Conservation (phyloP, 495 filamentous ascomycete species). For the Aspergillus campestris region DNA sequence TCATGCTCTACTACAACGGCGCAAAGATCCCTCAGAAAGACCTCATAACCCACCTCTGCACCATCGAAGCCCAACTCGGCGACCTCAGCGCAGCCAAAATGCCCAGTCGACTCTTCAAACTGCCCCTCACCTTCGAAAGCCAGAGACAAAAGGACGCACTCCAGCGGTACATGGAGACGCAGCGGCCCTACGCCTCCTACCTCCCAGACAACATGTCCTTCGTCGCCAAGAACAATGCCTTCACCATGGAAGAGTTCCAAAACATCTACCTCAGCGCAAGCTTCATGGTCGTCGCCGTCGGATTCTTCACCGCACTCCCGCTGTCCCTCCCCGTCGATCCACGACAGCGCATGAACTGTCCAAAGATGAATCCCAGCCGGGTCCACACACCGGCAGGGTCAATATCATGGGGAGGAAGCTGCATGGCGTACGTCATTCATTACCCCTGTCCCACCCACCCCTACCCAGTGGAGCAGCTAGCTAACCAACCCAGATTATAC, state of each 20-base stretch:
- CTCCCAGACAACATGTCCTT: constrained; percentile 50
- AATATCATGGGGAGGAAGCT: constrained; percentile 45
- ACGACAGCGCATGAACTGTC: constrained; percentile 40
- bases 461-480: too few relatives aligned
- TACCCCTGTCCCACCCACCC: background rate
- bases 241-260: constrained; percentile 37
- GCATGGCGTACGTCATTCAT: constrained; percentile 26
- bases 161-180: constrained; percentile 48
- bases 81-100: constrained; percentile 36
- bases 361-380: constrained; percentile 52
- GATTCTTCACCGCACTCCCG: constrained; percentile 49
- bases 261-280: constrained; percentile 38
- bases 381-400: constrained; percentile 49
- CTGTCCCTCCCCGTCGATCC: constrained; percentile 50
- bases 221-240: constrained; percentile 49
- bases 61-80: constrained; percentile 22
- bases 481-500: constrained; percentile 27
- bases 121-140: constrained; percentile 48
- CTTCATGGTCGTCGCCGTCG: constrained; percentile 47
- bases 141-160: constrained; percentile 40
- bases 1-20: constrained; percentile 42
- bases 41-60: constrained; percentile 21
- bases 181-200: constrained; percentile 49
- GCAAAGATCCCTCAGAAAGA: constrained; percentile 24
- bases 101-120: constrained; percentile 41